Base-by-base conservation (phyloP, 2,329 filamentous ascomycete genomes). In the Cladorrhinum sp. region DNA sequence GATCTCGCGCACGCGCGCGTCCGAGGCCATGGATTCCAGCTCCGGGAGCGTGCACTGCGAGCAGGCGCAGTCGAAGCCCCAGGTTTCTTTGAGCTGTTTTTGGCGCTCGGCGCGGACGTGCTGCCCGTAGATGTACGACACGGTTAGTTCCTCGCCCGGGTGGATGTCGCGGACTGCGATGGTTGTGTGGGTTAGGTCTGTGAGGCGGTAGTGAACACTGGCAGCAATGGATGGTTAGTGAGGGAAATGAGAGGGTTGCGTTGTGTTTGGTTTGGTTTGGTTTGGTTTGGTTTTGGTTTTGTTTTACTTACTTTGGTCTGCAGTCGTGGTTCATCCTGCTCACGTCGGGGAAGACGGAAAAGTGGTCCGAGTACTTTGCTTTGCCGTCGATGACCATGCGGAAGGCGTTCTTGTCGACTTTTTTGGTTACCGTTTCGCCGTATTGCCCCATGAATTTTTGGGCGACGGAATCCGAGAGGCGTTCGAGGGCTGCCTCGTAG, bases 251-350 rank as follows among this genome's bases (percentile, higher is more conserved):
- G 20, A 18, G 16, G n/a, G n/a, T n/a, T n/a, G n/a, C n/a, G n/a
- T 16, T n/a, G 0, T n/a, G 52, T 55, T 18, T 30, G 28, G 18
- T 16, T 12, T 10, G 3, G n/a, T 23, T 16, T n/a, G 0, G 52
- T 55, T 18, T 30, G 28, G 18, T 16, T 12, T 10, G 3, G n/a
- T 23, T 18, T 7, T 20, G 2, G n/a, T 10, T 18, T n/a, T 2
- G 10, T 16, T n/a, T n/a, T 2, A 60, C 73, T 72, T 57, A 76
- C 74, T 77, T 77, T 26, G 75, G 75, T 46, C 75, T 68, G 53
- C 76, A 78, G 62, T 76, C 74, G 54, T 77, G 75, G 57, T 77
- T 77, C 7, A 76, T 65, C 42, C 67, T 66, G 24, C 72, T 70
- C 2, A 74, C 68, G 18, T 75, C 72, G 3, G 74, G 73, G 53